Percentiles rank a stretch among this genome's conserved stretches.
Evolutionary conservation across 306 rosid species (phyloP).

Genomic region (Alnus rubra): DNA sequence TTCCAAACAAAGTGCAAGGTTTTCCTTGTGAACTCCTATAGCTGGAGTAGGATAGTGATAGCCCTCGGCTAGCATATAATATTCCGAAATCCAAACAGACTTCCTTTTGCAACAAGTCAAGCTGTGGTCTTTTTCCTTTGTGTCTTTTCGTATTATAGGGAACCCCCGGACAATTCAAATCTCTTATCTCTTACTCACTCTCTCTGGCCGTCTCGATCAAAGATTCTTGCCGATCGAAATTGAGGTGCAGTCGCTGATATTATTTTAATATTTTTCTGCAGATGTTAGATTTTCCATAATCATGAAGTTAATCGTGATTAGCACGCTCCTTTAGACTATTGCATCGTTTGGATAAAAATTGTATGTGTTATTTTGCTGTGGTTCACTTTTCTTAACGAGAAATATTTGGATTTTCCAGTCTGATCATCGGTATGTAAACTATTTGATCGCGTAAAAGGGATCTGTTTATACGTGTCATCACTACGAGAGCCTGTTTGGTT

Average conservation of each 20-base stretch:
- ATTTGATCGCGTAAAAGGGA: not conserved
- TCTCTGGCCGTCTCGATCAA: not conserved
- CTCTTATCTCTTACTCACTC: not conserved
- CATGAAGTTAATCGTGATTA: not conserved
- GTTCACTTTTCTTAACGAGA: not conserved
- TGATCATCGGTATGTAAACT: not conserved
- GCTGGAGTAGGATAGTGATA: not conserved
- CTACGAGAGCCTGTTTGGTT: not conserved
- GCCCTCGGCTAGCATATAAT: not conserved
- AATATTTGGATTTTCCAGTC: not conserved
- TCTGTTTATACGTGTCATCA: not conserved
- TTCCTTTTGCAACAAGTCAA: not conserved
- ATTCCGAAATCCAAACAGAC: slow-evolving; percentile 2
- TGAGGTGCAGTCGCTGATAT: not conserved
- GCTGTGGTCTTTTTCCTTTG: not conserved
- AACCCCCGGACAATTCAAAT: not conserved
- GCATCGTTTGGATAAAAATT: not conserved
- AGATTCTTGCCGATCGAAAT: not conserved
- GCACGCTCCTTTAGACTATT: not conserved
- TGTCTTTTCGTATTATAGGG: too few species aligned
- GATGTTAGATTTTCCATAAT: not conserved
- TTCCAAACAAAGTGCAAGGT: not conserved
- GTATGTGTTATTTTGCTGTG: too few species aligned
- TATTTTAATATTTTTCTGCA: not conserved
- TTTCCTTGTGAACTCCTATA: not conserved